Conservation (phyloP, 2,329 filamentous ascomycete genomes). For the Bipolaris bicolor region DNA sequence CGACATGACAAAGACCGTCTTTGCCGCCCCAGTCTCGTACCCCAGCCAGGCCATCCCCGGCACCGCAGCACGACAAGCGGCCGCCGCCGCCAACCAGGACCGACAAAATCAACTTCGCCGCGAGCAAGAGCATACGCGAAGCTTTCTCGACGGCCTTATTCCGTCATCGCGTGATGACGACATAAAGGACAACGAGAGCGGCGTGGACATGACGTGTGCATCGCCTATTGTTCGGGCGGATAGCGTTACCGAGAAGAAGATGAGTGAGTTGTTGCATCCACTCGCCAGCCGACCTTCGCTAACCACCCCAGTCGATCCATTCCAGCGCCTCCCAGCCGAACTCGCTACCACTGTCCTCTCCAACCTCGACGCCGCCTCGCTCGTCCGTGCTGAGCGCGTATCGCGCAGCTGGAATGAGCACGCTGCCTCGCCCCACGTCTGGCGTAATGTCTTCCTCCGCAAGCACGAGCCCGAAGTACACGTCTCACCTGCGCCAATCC, state of each 20-base stretch:
- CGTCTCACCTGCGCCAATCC: conserved; percentile 54
- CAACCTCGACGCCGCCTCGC: conserved; percentile 63
- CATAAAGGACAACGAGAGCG: conserved; percentile 47
- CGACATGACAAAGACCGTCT: conserved; percentile 21
- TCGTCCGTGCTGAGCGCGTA: conserved; percentile 62
- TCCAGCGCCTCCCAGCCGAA: conserved; percentile 63
- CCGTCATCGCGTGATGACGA: conserved; percentile 28
- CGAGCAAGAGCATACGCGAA: conserved; percentile 43
- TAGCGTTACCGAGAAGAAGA: conserved; percentile 42
- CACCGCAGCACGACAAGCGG: conserved; percentile 43
- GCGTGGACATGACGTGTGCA: conserved; percentile 47
- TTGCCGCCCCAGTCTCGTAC: conserved; percentile 30
- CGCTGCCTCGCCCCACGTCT: conserved; percentile 64
- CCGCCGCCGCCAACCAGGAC: conserved; percentile 45
- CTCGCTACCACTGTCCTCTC: conserved; percentile 65
- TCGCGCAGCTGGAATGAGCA: conserved; percentile 63
- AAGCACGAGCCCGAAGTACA: conserved; percentile 58
- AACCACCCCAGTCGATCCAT: conserved; percentile 55
- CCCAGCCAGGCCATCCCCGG: conserved; percentile 27
- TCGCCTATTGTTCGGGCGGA: conserved; percentile 42
- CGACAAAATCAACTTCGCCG: conserved; percentile 35
- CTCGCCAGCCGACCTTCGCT: conserved; percentile 4
- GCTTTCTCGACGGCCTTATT: conserved; percentile 39
- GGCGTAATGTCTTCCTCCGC: conserved; percentile 66
- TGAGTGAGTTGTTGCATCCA: conserved; percentile 35